phyloP scores from a whole-genome alignment of 495 filamentous ascomycete species.

The Thermochaetoides thermophila region DNA sequence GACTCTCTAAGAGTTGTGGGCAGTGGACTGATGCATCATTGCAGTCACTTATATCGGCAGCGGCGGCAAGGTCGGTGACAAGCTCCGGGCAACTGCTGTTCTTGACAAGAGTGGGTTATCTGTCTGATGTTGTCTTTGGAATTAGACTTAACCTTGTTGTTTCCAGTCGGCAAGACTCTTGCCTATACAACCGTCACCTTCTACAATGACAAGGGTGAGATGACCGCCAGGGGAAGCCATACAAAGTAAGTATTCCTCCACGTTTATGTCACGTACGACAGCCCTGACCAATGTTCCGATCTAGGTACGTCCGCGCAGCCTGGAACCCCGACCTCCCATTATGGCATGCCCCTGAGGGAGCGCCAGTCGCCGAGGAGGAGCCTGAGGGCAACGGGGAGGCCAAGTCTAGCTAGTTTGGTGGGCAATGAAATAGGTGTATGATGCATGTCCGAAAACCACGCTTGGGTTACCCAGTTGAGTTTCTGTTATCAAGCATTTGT shows the following conservation, averaged over 20 bases:
- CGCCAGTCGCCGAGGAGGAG: background rate
- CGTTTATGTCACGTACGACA: background rate
- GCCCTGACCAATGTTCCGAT: background rate
- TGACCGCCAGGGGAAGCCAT: constrained; percentile 84
- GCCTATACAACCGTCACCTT: constrained; percentile 80
- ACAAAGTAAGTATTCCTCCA: constrained; percentile 55
- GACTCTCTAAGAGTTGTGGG: background rate
- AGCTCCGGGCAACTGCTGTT: constrained; percentile 46
- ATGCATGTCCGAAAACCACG: too few relatives aligned
- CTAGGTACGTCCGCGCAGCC: background rate
- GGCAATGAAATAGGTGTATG: too few relatives aligned
- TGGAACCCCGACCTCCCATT: background rate
- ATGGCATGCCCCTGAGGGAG: background rate
- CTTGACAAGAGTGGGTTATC: constrained; percentile 69
- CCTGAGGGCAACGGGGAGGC: background rate
- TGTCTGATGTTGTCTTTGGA: background rate
- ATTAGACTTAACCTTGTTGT: background rate
- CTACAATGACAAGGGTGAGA: constrained; percentile 54
- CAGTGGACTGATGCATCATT: constrained; percentile 13
- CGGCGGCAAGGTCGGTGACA: constrained; percentile 72
- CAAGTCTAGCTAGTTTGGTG: too few relatives aligned
- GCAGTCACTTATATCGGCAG: constrained; percentile 74
- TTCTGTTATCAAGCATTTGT: too few relatives aligned
- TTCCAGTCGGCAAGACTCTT: constrained; percentile 74
- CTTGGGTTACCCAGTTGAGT: too few relatives aligned